These are phyloP conservation scores for Comarum palustre DNA, from an alignment of 306 rosid species.

Conservation along the genomic window DNA sequence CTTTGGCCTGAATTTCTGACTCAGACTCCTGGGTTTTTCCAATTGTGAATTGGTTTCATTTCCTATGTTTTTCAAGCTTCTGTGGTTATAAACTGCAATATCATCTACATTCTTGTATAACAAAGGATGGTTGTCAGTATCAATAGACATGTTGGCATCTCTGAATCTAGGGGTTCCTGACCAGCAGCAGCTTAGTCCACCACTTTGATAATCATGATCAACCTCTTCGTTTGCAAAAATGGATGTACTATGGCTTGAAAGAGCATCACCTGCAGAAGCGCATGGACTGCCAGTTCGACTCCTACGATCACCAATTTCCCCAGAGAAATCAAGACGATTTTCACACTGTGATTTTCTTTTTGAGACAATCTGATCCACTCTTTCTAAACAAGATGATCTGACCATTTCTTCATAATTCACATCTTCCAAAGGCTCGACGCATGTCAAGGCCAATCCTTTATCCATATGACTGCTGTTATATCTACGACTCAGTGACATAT, in stretches of 20 bases:
- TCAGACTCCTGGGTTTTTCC: slow-evolving; percentile 62
- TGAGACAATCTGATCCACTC: slow-evolving; percentile 27
- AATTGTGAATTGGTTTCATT: slow-evolving; percentile 39
- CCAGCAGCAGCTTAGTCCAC: slow-evolving; percentile 66
- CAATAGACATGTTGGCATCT: slow-evolving; percentile 36
- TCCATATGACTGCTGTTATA: slow-evolving; percentile 38
- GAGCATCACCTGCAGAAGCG: slow-evolving; percentile 35
- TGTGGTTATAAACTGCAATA: slow-evolving; percentile 21
- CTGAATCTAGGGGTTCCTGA: slow-evolving; percentile 66
- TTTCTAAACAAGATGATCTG: slow-evolving; percentile 36
- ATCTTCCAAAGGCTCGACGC: slow-evolving; percentile 40
- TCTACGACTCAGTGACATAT: slow-evolving; percentile 41
- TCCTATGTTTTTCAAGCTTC: slow-evolving; percentile 34
- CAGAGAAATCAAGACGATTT: slow-evolving; percentile 33
- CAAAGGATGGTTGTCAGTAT: slow-evolving; percentile 55
- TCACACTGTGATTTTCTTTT: slow-evolving; percentile 23
- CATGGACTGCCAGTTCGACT: slow-evolving; percentile 49
- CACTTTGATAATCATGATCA: slow-evolving; percentile 43
- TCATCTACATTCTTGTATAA: slow-evolving; percentile 40
- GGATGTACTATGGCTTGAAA: slow-evolving; percentile 31
- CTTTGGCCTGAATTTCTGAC: slow-evolving; percentile 70
- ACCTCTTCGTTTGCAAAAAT: slow-evolving; percentile 34
- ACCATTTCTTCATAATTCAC: slow-evolving; percentile 29
- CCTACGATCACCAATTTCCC: slow-evolving; percentile 32
- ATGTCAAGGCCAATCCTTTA: slow-evolving; percentile 38